Evolutionary conservation across 495 filamentous ascomycete species (phyloP).

Genomic region (Aspergillus indologenus): DNA sequence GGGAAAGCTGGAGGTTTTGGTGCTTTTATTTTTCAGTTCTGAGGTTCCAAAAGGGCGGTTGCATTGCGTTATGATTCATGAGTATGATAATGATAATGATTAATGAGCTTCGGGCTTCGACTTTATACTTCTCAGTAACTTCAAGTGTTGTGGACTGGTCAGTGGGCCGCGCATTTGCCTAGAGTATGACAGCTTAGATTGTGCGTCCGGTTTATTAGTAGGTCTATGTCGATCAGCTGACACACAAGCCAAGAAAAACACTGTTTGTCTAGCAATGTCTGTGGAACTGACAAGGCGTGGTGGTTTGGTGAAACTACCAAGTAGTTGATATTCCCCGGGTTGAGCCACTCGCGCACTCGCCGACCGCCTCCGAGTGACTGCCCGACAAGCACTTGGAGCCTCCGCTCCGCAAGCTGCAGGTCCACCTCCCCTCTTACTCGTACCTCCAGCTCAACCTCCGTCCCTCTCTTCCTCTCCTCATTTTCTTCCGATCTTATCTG

Average conservation of each 20-base stretch:
- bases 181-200: neutral
- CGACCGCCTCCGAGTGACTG: neutral
- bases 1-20: too few relatives aligned
- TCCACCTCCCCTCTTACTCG: constrained; percentile 18
- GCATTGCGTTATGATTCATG: neutral
- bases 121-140: neutral
- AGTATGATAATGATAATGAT: neutral
- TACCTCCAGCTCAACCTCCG: neutral
- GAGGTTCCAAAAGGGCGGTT: neutral
- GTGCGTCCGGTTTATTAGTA: too few relatives aligned
- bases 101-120: neutral
- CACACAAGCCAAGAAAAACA: neutral
- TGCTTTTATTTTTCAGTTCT: neutral
- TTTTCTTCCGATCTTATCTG: neutral
- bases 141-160: neutral
- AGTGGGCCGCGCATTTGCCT: neutral
- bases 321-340: neutral
- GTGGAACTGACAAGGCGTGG: neutral
- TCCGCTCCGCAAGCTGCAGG: constrained; percentile 21
- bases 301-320: neutral
- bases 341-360: constrained; percentile 2
- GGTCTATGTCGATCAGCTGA: too few relatives aligned
- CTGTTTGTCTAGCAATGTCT: neutral
- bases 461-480: neutral
- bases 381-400: constrained; percentile 6